phyloP scores from a whole-genome alignment of 345 rosid genomes.

The Populus deltoides region DNA sequence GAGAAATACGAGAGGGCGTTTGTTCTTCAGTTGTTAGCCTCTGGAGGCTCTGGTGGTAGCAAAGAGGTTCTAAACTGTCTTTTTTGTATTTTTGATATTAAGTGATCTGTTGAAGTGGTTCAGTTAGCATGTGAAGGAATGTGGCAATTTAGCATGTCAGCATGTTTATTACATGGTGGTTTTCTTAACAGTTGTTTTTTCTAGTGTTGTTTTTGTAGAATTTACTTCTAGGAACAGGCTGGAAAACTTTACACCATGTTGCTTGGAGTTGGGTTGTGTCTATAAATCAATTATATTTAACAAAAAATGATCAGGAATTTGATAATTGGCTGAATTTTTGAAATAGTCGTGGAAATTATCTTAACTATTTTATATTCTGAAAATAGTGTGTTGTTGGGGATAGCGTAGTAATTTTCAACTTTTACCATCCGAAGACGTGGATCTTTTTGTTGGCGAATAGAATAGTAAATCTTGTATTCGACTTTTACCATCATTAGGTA shows the following conservation, averaged over 20 bases:
- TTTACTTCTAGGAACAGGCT: not conserved
- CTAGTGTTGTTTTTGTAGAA: not conserved
- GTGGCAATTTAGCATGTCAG: not conserved
- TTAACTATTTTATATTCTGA: not conserved
- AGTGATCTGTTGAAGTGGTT: not conserved
- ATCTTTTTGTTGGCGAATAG: not conserved
- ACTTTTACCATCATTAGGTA: not conserved
- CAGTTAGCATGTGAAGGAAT: not conserved
- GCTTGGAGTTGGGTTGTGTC: not conserved
- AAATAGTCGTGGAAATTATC: not conserved
- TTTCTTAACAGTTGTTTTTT: too few relatives aligned
- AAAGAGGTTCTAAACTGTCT: conserved; percentile 54
- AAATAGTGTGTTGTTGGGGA: not conserved
- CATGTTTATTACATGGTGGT: not conserved
- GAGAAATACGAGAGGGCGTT: conserved; percentile 83
- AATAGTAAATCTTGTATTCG: not conserved
- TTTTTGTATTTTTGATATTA: conserved; percentile 1
- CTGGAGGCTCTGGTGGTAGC: conserved; percentile 38
- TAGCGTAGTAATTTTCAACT: not conserved
- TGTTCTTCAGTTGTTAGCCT: conserved; percentile 65
- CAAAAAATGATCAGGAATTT: too few relatives aligned
- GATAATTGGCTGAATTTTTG: not conserved
- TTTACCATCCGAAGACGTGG: not conserved
- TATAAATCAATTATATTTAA: not conserved
- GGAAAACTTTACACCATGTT: not conserved